These are phyloP conservation scores for Fennellomyces sp. DNA, from an alignment of 371 early-diverging fungal genomes.

Conservation along the genomic window DNA sequence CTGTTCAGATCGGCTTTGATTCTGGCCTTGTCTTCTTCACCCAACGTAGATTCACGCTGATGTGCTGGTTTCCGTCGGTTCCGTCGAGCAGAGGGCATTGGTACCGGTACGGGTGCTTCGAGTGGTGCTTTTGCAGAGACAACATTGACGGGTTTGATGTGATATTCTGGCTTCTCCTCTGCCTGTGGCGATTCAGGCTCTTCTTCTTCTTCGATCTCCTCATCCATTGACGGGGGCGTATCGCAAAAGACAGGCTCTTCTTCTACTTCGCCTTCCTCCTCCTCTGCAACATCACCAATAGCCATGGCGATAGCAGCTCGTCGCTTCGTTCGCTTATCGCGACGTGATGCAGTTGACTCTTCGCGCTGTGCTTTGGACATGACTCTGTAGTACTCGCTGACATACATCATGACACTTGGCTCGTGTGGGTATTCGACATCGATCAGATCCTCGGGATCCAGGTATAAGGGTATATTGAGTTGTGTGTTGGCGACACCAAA, in stretches of 20 bases:
- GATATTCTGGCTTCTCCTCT: background rate
- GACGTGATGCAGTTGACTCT: background rate
- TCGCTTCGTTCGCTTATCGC: background rate
- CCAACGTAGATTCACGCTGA: constrained; percentile 36
- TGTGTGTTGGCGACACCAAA: constrained; percentile 37
- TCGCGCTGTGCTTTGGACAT: constrained; percentile 22
- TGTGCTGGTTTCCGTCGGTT: constrained; percentile 23
- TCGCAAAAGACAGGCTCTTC: background rate
- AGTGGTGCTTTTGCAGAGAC: background rate
- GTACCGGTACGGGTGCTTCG: constrained; percentile 38
- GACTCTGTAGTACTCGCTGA: constrained; percentile 49
- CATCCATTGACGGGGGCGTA: constrained; percentile 15
- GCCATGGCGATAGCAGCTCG: constrained; percentile 7
- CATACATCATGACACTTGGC: constrained; percentile 55
- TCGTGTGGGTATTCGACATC: constrained; percentile 55
- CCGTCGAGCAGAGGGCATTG: constrained; percentile 31
- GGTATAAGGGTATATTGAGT: constrained; percentile 40
- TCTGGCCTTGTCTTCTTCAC: constrained; percentile 44
- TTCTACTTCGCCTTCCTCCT: background rate
- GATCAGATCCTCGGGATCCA: constrained; percentile 50
- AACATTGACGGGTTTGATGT: background rate
- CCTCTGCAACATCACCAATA: background rate
- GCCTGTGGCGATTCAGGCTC: background rate
- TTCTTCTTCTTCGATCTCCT: constrained; percentile 5
- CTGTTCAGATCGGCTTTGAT: constrained; percentile 46